A percentile compares a stretch with the other conserved stretches of the same genome.
Evolutionary conservation across 2,329 filamentous ascomycete species (phyloP).

Genomic region (Botrytis byssoidea): DNA sequence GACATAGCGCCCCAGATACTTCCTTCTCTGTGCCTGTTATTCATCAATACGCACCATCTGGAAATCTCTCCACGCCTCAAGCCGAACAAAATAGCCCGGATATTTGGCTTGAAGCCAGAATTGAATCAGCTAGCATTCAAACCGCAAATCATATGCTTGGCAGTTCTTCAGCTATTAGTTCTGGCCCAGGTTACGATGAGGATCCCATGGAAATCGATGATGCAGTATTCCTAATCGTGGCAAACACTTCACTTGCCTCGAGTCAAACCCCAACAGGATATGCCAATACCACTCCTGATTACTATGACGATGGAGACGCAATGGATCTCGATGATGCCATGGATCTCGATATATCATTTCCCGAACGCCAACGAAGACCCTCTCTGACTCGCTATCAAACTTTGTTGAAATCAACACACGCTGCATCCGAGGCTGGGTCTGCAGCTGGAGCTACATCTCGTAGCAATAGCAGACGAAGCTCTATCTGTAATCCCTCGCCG

Average conservation of each 20-base stretch:
- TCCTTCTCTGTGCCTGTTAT: background rate
- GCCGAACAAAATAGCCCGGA: background rate
- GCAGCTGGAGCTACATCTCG: background rate
- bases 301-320: background rate
- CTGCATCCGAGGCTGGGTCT: background rate
- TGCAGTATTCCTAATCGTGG: rapidly evolving
- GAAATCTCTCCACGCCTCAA: background rate
- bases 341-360: background rate
- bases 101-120: background rate
- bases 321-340: background rate
- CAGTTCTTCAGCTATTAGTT: rapidly evolving
- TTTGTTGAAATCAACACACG: background rate
- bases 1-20: rapidly evolving
- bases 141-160: background rate
- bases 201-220: background rate
- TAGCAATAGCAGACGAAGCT: background rate
- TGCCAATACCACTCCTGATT: background rate
- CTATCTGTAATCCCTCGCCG: too few relatives aligned
- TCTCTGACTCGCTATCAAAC: background rate
- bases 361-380: too few relatives aligned
- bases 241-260: background rate
- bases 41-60: background rate
- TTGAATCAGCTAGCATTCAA: too few relatives aligned
- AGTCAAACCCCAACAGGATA: background rate
- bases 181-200: background rate